Base-by-base conservation (phyloP, 2,329 filamentous ascomycete species). In the Colletotrichum navitas region DNA sequence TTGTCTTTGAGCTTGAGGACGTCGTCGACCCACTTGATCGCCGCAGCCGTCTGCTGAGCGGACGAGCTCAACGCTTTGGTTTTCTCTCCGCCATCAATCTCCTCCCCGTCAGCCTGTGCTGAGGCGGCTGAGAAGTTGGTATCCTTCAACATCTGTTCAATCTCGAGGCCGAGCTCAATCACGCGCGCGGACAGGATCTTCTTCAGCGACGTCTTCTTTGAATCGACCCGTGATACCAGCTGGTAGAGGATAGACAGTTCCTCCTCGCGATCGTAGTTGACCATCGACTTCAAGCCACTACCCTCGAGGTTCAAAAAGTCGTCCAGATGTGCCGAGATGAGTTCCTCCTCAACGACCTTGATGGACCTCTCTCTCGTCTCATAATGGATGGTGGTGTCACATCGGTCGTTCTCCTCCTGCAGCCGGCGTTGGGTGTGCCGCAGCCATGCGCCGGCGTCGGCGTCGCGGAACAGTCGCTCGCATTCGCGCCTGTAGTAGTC, bases 11-110 rank as follows among this genome's bases (percentile, higher is more conserved):
- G 85, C 24, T 83, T 82, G 59, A 99, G 84, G 2, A 98, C 93
- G 76, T 97, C 94, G 76, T 97, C 94, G 2, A 98, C 95, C 96
- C 96, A 99, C 77, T 93, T 94, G 76, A 98, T 92, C 0, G 96
- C 96, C 1, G 94, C 93, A 0, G 90, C 88, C 0, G 96, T 98
- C 78, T 95, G 92, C 79, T 94, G 92, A 36, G 94, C 95, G 10
- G 91, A 71, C 3, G 70, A 70, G 62, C 67, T 72, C 56, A 72
- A 36, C 4, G 56, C 59, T 66, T 90, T 88, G 29, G 81, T 76
- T 65, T 86, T 86, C 0, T 82, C 83, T 29, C 83, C 85, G 32
- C 82, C 83, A 41, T 87, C 87, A 2, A 81, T 86, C 10, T 87
- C 86, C 16, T 88, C 84, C 4, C 85, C 84, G 52, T 83, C 74